Evolutionary conservation across 1,284 basidiomycete genomes (phyloP), one percentile per base, ranked within the genome.

Genomic region (Microbotryum violaceum): DNA sequence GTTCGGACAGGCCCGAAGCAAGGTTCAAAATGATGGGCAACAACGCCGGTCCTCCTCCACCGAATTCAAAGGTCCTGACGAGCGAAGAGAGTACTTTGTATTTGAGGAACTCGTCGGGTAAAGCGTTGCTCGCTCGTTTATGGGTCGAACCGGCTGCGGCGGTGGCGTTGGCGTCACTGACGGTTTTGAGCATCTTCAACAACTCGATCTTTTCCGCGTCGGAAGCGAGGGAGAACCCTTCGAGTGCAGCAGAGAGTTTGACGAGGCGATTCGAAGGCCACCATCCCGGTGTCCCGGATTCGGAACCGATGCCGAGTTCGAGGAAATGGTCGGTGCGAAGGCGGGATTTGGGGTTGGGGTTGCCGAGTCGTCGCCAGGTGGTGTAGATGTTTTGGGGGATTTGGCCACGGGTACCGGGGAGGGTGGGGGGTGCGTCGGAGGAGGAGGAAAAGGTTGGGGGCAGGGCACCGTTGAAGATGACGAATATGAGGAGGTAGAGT

Each of bases 1-100:
- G 81, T 1, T 84, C 81, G 0, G 87, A 77, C 0, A 88, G 80
- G 65, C 33, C 21, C 8, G 27, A 31, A 4, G 84, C 89, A 45
- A 94, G 82, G 55, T 85, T 84, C 23, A 94, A 77, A 2, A 92
- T 85, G 5, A 96, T 78, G 1, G 92, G 91, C 9, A 12, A 82
- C 79, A 16, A 86, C 12, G 89, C 87, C 5, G 86, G 86, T n/a
- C 65, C 69, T 4, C 64, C 64, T 8, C 88, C 58, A 6, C 63
- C 89, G 62, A 86, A 86, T 68, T 92, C 89, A 59, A 93, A 78
- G 1, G 92, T 87, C 47, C 87, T 86, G 3, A 91, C 78, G 5
- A 98, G 80, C 0, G 89, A 87, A 0, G 96, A 96, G 0, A 98
- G 81, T 4, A 98, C 85, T 57, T 87, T 86, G 74, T 88, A 85